Conservation (phyloP, 352 stramenopile species). For the Phytophthora pistaciae region DNA sequence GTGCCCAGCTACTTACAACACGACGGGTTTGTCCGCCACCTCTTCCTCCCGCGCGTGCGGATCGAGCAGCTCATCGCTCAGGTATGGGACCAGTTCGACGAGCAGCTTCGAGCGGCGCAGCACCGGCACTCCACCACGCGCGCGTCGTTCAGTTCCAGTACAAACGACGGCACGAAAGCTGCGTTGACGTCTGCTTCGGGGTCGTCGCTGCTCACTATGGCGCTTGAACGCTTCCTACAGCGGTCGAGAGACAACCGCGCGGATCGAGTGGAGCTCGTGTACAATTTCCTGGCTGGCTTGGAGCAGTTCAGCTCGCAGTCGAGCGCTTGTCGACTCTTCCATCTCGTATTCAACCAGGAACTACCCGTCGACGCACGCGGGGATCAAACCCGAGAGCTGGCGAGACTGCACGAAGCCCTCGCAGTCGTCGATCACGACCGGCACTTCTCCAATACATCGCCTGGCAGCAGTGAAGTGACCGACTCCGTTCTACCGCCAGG, state of each 20-base stretch:
- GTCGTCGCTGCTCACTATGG: slow-evolving; percentile 36
- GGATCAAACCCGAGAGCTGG: slow-evolving; percentile 56
- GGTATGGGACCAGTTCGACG: slow-evolving; percentile 72
- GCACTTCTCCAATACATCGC: slow-evolving; percentile 24
- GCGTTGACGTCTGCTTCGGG: slow-evolving; percentile 1
- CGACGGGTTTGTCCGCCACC: slow-evolving; percentile 69
- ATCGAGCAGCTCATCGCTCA: slow-evolving; percentile 61
- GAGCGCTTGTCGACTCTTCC: slow-evolving; percentile 66
- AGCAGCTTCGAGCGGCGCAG: slow-evolving; percentile 52
- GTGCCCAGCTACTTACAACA: slow-evolving; percentile 68
- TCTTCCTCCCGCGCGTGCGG: slow-evolving; percentile 51
- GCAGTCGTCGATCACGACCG: slow-evolving; percentile 59
- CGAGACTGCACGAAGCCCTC: slow-evolving; percentile 58
- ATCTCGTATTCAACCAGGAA: slow-evolving; percentile 54
- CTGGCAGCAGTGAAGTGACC: background rate
- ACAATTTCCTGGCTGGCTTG: slow-evolving; percentile 65
- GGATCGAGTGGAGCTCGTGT: slow-evolving; percentile 64
- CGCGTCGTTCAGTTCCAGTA: background rate
- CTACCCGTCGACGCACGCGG: slow-evolving; percentile 53
- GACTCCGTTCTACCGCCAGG: slow-evolving; percentile 15
- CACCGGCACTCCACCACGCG: slow-evolving; percentile 25
- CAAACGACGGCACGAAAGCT: slow-evolving; percentile 2
- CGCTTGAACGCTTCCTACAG: slow-evolving; percentile 49
- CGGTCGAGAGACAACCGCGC: slow-evolving; percentile 36
- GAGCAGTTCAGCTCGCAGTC: slow-evolving; percentile 48